A percentile compares a stretch with the other conserved stretches of the same genome.
phyloP scores from a whole-genome alignment of 2,329 filamentous ascomycete genomes.

The Curvularia eragrostidis region DNA sequence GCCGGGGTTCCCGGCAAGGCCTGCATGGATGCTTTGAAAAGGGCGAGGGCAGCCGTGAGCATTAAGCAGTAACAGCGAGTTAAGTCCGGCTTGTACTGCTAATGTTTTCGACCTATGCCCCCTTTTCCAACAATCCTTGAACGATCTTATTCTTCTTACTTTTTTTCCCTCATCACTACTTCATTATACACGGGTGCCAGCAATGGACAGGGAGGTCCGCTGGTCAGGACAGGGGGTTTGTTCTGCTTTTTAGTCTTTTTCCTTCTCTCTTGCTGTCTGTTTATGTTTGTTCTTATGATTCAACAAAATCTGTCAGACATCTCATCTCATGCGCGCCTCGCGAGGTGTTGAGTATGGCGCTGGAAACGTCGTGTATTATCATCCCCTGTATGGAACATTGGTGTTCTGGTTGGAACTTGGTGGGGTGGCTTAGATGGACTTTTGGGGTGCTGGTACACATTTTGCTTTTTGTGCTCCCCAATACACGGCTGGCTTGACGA shows the following conservation, averaged over 20 bases:
- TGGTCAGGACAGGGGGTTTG: slow-evolving; percentile 16
- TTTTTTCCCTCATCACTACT: slow-evolving; percentile 13
- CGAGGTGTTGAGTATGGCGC: slow-evolving; percentile 31
- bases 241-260: slow-evolving; percentile 12
- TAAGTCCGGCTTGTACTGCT: slow-evolving; percentile 33
- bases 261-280: slow-evolving; percentile 3
- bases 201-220: slow-evolving; percentile 26
- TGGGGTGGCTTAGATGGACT: slow-evolving; percentile 24
- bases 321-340: slow-evolving; percentile 37
- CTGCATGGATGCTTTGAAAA: slow-evolving; percentile 45
- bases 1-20: slow-evolving; percentile 41
- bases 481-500: neutral
- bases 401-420: slow-evolving; percentile 20
- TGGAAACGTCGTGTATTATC: slow-evolving; percentile 42
- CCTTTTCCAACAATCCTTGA: slow-evolving; percentile 27
- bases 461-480: slow-evolving; percentile 23
- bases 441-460: slow-evolving; percentile 30
- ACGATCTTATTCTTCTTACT: slow-evolving; percentile 16
- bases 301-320: slow-evolving; percentile 33
- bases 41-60: slow-evolving; percentile 46
- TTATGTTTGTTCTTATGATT: slow-evolving; percentile 10
- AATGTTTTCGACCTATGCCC: slow-evolving; percentile 19
- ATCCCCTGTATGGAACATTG: slow-evolving; percentile 33
- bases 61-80: slow-evolving; percentile 37
- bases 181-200: slow-evolving; percentile 31